These are phyloP conservation scores for Monilinia laxa DNA, from an alignment of 2,329 filamentous ascomycete species.

Conservation along the genomic window DNA sequence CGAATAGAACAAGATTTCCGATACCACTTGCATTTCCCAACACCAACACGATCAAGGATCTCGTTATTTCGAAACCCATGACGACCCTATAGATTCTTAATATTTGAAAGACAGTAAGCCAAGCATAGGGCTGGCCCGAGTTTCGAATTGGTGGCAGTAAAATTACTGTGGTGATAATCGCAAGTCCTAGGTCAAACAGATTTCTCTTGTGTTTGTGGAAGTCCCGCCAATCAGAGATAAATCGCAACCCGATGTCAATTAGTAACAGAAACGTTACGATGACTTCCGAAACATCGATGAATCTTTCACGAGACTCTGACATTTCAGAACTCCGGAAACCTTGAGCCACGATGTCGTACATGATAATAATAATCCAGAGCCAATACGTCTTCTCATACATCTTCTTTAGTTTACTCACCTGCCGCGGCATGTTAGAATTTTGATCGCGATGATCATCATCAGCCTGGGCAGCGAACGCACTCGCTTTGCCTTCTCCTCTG, in stretches of 20 bases:
- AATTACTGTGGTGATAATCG: slow-evolving; percentile 79
- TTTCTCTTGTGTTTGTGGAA: slow-evolving; percentile 77
- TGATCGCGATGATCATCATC: slow-evolving; percentile 47
- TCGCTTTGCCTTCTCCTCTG: slow-evolving; percentile 89
- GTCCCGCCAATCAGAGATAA: slow-evolving; percentile 73
- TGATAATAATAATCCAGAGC: slow-evolving; percentile 80
- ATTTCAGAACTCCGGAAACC: slow-evolving; percentile 75
- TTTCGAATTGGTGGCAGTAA: slow-evolving; percentile 77
- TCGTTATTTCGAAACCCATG: slow-evolving; percentile 81
- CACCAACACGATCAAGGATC: slow-evolving; percentile 82
- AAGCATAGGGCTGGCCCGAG: slow-evolving; percentile 72
- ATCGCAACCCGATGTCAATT: slow-evolving; percentile 77
- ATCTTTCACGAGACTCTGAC: slow-evolving; percentile 55
- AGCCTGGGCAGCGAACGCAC: slow-evolving; percentile 82
- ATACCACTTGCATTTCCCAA: slow-evolving; percentile 91
- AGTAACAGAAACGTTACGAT: slow-evolving; percentile 76
- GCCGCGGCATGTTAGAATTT: slow-evolving; percentile 43
- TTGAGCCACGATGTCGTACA: slow-evolving; percentile 76
- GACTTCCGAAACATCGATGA: slow-evolving; percentile 73
- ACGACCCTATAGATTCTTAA: slow-evolving; percentile 89
- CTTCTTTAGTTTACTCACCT: slow-evolving; percentile 58
- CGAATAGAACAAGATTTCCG: slow-evolving; percentile 90
- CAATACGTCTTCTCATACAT: slow-evolving; percentile 71
- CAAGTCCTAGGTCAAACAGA: slow-evolving; percentile 76
- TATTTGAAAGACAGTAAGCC: slow-evolving; percentile 92